Percentiles rank a stretch among this genome's conserved stretches.
Conservation (phyloP, 495 filamentous ascomycete species). For the Tuber indicum region DNA sequence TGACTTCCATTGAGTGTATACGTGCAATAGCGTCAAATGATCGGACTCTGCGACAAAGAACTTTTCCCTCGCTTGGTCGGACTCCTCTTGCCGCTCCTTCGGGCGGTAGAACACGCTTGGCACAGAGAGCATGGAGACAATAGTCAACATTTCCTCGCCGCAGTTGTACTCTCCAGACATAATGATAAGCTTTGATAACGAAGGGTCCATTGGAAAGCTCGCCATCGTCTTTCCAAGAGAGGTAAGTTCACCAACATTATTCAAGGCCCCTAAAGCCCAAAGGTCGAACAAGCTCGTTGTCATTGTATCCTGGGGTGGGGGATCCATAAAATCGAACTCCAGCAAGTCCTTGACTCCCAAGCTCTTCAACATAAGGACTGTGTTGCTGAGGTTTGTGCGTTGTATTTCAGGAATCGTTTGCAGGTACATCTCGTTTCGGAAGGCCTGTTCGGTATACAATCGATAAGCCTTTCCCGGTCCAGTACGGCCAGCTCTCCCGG, state of each 20-base stretch:
- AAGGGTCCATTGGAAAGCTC: slow-evolving; percentile 83
- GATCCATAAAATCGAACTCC: slow-evolving; percentile 99
- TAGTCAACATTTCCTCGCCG: slow-evolving; percentile 96
- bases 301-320: slow-evolving; percentile 95
- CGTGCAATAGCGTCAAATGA: slow-evolving; percentile 90
- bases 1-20: slow-evolving; percentile 90
- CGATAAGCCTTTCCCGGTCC: slow-evolving; percentile 94
- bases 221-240: slow-evolving; percentile 86
- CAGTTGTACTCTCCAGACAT: slow-evolving; percentile 79
- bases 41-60: slow-evolving; percentile 98
- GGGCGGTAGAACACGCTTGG: slow-evolving; percentile 96
- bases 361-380: slow-evolving; percentile 87
- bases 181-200: slow-evolving; percentile 88
- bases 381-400: slow-evolving; percentile 90
- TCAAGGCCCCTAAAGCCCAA: slow-evolving; percentile 90
- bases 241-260: slow-evolving; percentile 90
- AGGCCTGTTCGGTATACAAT: slow-evolving; percentile 88
- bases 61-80: slow-evolving; percentile 92
- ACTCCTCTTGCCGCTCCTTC: slow-evolving; percentile 94
- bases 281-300: slow-evolving; percentile 95
- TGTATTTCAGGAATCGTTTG: slow-evolving; percentile 99
- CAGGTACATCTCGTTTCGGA: slow-evolving; percentile 93
- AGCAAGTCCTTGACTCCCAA: slow-evolving; percentile 89
- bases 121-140: slow-evolving; percentile 96
- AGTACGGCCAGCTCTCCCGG: slow-evolving; percentile 88